Evolutionary conservation across 495 filamentous ascomycete species (phyloP), one percentile per base, ranked within the genome.

Genomic region (Penicillium psychrofluorescens): DNA sequence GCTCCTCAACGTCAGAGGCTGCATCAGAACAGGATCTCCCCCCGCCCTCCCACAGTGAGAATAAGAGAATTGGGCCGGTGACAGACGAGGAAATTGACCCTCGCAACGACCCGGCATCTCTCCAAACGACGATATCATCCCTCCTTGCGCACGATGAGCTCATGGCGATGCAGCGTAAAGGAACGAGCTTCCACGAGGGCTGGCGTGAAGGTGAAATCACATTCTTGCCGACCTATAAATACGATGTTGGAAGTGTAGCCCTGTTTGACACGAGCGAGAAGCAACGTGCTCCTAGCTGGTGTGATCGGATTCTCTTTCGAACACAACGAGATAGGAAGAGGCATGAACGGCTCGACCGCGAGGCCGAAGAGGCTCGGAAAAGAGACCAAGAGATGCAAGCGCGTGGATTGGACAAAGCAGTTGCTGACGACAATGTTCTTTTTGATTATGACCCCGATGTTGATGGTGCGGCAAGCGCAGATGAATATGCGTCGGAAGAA

Each of bases 181-280:
- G 79, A 8, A 90, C 86, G 58, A 79, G 83, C 6, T 95, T 97
- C 46, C 79, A 92, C 45, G 84, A 92, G 46, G 91, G 90, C 7
- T 99, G 91, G 88, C 74, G 75, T 27, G 94, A 99, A 67, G 94
- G 94, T 0, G 70, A 77, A 7, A 94, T 99, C 34, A 74, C 74
- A 7, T 99, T 97, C 56, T 57, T 96, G 28, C 94, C 94, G 10
- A 94, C 91, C 0, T 99, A 94, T 58, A 94, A 94, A 63, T 99
- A 97, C 51, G 94, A 99, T 55, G 75, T 92, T 32, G 94, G 94
- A n/a, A 95, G 85, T 32, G 82, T 96, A 43, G 87, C 87, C 4
- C 75, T 85, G 45, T 97, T 95, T 58, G 94, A 99, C 65, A 86
- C 89, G 0, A 95, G 88, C 47, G 94, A 95, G 53, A 99, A 97